Evolutionary conservation across 306 rosid genomes (phyloP), one percentile per base, ranked within the genome.

Genomic region (Lagenaria siceraria): DNA sequence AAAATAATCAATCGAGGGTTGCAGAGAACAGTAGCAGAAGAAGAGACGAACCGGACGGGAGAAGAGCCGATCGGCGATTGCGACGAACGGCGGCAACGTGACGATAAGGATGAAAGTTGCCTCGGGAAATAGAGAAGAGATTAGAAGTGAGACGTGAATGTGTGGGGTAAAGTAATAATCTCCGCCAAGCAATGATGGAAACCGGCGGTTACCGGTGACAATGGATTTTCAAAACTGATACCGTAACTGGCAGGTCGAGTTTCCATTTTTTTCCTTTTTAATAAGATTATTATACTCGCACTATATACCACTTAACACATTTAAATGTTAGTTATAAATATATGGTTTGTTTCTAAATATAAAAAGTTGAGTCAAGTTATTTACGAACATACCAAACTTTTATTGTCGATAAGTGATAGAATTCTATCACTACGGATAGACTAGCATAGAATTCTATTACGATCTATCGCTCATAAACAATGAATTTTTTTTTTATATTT

Each of bases 131-230:
- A 22, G 10, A 14, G 52, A 29, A 74, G 46, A 17, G 61, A 51
- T 25, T 29, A 52, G 55, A 33, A 11, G 24, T 24, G 66, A 27
- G 36, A 56, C 51, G 22, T 12, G 13, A 24, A 56, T 38, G 53
- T 75, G 53, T 17, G 46, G 40, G 22, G 56, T 25, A 46, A 71
- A 48, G 24, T 48, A 48, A 48, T 72, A 9, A 9, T 13, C 60
- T 33, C 59, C 43, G 77, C 78, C 78, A 38, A 52, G 60, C 53
- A 43, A 59, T 60, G 85, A 61, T 42, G 65, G 83, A 73, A 70
- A 88, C 93, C 83, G 90, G 82, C 77, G 66, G 70, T 78, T 52
- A 65, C 89, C 80, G 80, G 80, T 77, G 62, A 62, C 13, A 73
- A 12, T 12, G 2, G 31, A 29, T 29, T 49, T 43, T 2, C 21